phyloP scores from a whole-genome alignment of 2,329 filamentous ascomycete genomes.

The Penicillium sp. region DNA sequence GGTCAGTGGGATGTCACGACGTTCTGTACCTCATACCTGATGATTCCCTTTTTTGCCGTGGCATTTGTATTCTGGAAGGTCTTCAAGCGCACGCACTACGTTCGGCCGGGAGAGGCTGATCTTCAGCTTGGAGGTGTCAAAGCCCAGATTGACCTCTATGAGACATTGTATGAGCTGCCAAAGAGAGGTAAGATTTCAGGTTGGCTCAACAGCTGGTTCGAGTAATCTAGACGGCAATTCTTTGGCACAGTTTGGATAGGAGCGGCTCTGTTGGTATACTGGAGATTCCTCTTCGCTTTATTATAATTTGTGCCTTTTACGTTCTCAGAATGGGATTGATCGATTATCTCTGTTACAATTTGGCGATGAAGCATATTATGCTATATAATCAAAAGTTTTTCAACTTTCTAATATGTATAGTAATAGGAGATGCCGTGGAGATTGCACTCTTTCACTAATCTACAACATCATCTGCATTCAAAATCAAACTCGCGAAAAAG shows the following conservation, averaged over 20 bases:
- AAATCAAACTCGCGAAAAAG: conserved; percentile 27
- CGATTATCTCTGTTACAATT: too few species aligned
- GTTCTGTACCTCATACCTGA: conserved; percentile 69
- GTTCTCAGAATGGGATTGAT: too few species aligned
- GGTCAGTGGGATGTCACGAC: conserved; percentile 61
- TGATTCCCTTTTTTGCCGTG: conserved; percentile 62
- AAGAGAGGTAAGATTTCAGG: conserved; percentile 21
- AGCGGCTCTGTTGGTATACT: neutral
- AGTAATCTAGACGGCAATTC: conserved; percentile 7
- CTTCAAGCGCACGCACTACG: conserved; percentile 58
- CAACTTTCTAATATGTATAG: too few species aligned
- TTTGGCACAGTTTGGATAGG: neutral
- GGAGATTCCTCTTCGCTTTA: too few species aligned
- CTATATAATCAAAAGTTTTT: too few species aligned
- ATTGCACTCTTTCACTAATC: neutral
- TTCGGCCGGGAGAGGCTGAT: conserved; percentile 57
- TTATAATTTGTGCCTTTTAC: too few species aligned
- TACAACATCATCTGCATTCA: conserved; percentile 26
- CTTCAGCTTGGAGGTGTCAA: conserved; percentile 36
- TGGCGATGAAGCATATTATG: too few species aligned
- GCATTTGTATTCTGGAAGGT: conserved; percentile 68
- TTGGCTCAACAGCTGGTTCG: conserved; percentile 20
- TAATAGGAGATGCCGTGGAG: too few species aligned
- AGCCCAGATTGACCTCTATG: conserved; percentile 29
- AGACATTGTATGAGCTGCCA: conserved; percentile 12